A percentile compares a stretch with the other conserved stretches of the same genome.
Evolutionary conservation across 768 basidiomycete genomes (phyloP).

Genomic region (Tulasnella sp.): DNA sequence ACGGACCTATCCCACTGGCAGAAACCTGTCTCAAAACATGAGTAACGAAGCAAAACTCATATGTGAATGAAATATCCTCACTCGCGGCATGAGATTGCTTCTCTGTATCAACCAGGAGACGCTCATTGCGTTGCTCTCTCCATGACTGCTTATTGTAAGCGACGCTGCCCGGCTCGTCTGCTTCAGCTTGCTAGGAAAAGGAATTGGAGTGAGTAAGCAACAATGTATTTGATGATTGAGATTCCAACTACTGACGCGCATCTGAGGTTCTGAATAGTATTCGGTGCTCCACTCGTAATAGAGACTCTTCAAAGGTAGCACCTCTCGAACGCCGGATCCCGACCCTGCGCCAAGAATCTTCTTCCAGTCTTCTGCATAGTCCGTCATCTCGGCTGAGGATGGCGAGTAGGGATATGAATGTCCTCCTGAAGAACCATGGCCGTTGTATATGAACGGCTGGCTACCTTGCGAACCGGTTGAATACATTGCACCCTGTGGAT

Average conservation of each 20-base stretch:
- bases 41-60: conserved; percentile 2
- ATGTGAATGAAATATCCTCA: conserved; percentile 27
- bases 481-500: neutral
- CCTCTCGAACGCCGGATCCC: conserved; percentile 44
- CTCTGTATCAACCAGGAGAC: conserved; percentile 53
- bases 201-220: conserved; percentile 1
- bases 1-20: conserved; percentile 64
- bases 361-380: conserved; percentile 21
- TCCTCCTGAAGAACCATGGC: neutral
- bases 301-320: conserved; percentile 76
- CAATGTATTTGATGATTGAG: conserved; percentile 5
- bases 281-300: conserved; percentile 96
- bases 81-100: conserved; percentile 62
- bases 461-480: too few species aligned
- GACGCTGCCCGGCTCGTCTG: conserved; percentile 87
- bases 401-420: conserved; percentile 1
- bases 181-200: conserved; percentile 64
- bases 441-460: conserved; percentile 1
- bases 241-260: conserved; percentile 54
- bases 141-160: conserved; percentile 93
- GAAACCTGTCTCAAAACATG: conserved; percentile 31
- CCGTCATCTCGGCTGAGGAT: conserved; percentile 7
- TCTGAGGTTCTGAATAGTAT: conserved; percentile 97
- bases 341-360: conserved; percentile 68
- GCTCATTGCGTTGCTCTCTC: conserved; percentile 83